Evolutionary conservation across 106 monocot genomes (phyloP).

Genomic region (Xerophyta viscosa): DNA sequence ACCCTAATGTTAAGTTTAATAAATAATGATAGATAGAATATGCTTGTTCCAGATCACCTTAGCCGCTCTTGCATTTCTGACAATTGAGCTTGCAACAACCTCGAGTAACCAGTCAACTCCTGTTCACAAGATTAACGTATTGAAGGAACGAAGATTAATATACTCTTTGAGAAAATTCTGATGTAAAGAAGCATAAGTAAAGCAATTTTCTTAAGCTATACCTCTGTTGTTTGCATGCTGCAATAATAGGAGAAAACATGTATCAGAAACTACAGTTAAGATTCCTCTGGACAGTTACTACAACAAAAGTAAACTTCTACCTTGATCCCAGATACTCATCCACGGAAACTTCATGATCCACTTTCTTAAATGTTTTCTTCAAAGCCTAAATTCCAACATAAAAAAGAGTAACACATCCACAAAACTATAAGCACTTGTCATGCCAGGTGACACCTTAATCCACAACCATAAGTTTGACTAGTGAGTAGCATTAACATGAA

Average conservation of each 20-base stretch:
- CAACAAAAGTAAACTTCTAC: constrained; percentile 19
- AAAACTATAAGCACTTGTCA: background rate
- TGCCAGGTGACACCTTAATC: background rate
- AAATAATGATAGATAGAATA: background rate
- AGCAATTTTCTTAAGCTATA: constrained; percentile 13
- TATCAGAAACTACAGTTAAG: constrained; percentile 6
- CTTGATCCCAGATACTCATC: constrained; percentile 66
- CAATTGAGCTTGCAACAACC: constrained; percentile 47
- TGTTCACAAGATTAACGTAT: constrained; percentile 17
- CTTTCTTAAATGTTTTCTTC: constrained; percentile 90
- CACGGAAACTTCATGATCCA: constrained; percentile 89
- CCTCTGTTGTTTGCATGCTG: constrained; percentile 79
- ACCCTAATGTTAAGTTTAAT: background rate
- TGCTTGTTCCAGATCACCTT: constrained; percentile 28
- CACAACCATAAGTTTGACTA: background rate
- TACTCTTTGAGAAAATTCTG: constrained; percentile 2
- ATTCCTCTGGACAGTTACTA: background rate
- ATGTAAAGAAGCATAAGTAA: background rate
- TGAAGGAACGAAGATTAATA: background rate
- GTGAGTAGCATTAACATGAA: background rate
- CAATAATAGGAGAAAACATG: constrained; percentile 9
- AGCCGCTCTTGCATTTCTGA: constrained; percentile 49
- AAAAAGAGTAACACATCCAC: constrained; percentile 4
- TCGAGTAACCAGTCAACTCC: constrained; percentile 47
- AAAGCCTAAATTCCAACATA: constrained; percentile 42